phyloP scores from a whole-genome alignment of 192 early-diverging fungal genomes.

The Piromyces finnis region DNA sequence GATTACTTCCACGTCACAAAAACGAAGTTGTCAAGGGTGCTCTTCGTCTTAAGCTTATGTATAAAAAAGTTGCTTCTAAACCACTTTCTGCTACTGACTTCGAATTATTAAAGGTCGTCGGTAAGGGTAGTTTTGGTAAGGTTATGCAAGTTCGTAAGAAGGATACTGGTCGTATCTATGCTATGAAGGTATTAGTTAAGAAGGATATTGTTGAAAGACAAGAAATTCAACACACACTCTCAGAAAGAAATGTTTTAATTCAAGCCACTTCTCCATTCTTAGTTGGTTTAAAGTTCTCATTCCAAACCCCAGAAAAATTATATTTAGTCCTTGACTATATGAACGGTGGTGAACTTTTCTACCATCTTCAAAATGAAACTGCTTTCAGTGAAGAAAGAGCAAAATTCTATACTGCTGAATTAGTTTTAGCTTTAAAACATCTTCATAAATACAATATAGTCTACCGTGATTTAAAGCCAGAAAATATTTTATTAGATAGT shows the following conservation, averaged over 20 bases:
- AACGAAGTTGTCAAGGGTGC: no score
- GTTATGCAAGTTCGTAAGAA: constrained; percentile 62
- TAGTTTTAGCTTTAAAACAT: constrained; percentile 47
- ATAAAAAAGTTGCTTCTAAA: neutral
- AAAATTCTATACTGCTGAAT: constrained; percentile 59
- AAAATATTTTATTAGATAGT: constrained; percentile 33
- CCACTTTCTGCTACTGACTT: constrained; percentile 35
- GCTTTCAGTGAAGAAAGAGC: constrained; percentile 73
- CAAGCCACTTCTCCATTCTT: constrained; percentile 69
- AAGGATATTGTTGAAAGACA: constrained; percentile 52
- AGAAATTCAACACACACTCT: constrained; percentile 54
- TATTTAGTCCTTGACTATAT: constrained; percentile 67
- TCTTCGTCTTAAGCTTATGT: no score
- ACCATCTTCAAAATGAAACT: constrained; percentile 77
- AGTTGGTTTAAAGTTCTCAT: constrained; percentile 81
- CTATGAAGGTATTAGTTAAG: constrained; percentile 67
- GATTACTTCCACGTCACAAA: constrained; percentile 10
- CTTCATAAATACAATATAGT: constrained; percentile 48
- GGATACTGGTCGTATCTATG: constrained; percentile 62
- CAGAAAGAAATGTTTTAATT: constrained; percentile 59
- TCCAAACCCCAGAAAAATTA: constrained; percentile 60
- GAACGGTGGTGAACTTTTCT: constrained; percentile 73
- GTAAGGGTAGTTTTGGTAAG: constrained; percentile 64
- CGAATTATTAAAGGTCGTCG: constrained; percentile 52
- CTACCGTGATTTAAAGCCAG: constrained; percentile 21